Evolutionary conservation across 169 alveolate species (phyloP).

Genomic region (Babesia sp.): DNA sequence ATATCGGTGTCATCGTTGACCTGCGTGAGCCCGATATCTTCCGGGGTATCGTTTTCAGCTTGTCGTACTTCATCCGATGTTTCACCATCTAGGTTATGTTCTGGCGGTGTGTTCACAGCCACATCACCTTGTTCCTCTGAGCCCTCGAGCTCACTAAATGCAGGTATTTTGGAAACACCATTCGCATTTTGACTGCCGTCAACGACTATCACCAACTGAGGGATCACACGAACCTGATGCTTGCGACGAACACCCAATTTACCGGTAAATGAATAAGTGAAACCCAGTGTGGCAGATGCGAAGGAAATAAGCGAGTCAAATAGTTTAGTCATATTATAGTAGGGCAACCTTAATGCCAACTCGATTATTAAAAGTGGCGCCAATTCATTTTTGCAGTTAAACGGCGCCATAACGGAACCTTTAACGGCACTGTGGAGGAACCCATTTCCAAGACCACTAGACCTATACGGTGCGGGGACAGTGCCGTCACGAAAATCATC

Average conservation of each 20-base stretch:
- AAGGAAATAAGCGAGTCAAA: slow-evolving; percentile 37
- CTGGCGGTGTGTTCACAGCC: background rate
- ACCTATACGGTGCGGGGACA: background rate
- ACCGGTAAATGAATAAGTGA: slow-evolving; percentile 73
- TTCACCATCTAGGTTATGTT: background rate
- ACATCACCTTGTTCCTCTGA: slow-evolving; percentile 11
- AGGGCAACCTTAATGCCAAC: slow-evolving; percentile 62
- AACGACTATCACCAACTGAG: slow-evolving; percentile 69
- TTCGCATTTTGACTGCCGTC: slow-evolving; percentile 14
- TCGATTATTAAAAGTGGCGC: slow-evolving; percentile 66
- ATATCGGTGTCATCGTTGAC: slow-evolving; percentile 76
- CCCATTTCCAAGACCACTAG: slow-evolving; percentile 15
- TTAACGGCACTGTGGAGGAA: slow-evolving; percentile 15
- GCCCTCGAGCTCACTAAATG: background rate
- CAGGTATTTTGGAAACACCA: background rate
- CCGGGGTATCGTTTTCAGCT: background rate
- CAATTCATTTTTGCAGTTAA: slow-evolving; percentile 49
- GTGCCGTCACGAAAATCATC: background rate
- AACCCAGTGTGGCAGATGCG: slow-evolving; percentile 53
- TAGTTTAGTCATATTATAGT: slow-evolving; percentile 63
- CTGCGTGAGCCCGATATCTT: slow-evolving; percentile 57
- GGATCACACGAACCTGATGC: slow-evolving; percentile 63
- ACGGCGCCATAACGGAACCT: slow-evolving; percentile 21
- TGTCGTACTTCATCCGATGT: background rate
- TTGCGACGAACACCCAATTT: slow-evolving; percentile 75